phyloP scores from a whole-genome alignment of 495 filamentous ascomycete genomes.

The Corynascus novoguineensis region DNA sequence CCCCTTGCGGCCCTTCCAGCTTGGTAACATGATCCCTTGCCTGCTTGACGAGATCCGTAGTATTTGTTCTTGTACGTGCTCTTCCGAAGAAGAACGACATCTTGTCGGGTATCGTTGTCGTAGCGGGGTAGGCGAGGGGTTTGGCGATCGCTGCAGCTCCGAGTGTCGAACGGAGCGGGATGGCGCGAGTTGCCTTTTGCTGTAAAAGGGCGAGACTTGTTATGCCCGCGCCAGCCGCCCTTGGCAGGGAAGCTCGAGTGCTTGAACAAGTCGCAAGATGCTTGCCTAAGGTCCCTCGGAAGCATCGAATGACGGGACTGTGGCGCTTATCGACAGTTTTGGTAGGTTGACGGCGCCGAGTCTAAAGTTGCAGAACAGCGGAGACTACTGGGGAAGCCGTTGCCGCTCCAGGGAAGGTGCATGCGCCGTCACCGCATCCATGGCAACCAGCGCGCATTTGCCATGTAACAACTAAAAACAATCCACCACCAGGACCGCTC shows the following conservation, averaged over 20 bases:
- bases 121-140: constrained; percentile 6
- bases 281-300: constrained; percentile 4
- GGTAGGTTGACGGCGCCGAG: neutral
- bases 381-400: neutral
- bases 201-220: neutral
- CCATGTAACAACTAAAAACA: constrained; percentile 1
- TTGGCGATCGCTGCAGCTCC: neutral
- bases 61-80: constrained; percentile 54
- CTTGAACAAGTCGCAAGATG: constrained; percentile 8
- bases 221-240: constrained; percentile 1
- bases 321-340: neutral
- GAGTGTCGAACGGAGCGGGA: neutral
- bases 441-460: constrained; percentile 8
- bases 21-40: constrained; percentile 50
- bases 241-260: constrained; percentile 11
- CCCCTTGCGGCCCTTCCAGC: constrained; percentile 47
- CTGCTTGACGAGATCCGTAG: constrained; percentile 46
- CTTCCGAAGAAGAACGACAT: constrained; percentile 94
- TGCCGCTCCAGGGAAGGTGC: neutral
- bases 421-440: neutral
- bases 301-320: neutral
- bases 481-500: neutral
- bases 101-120: constrained; percentile 12
- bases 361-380: neutral
- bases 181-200: constrained; percentile 4